Base-by-base conservation (phyloP, 148 eudicot species). In the Cornus kousa region DNA sequence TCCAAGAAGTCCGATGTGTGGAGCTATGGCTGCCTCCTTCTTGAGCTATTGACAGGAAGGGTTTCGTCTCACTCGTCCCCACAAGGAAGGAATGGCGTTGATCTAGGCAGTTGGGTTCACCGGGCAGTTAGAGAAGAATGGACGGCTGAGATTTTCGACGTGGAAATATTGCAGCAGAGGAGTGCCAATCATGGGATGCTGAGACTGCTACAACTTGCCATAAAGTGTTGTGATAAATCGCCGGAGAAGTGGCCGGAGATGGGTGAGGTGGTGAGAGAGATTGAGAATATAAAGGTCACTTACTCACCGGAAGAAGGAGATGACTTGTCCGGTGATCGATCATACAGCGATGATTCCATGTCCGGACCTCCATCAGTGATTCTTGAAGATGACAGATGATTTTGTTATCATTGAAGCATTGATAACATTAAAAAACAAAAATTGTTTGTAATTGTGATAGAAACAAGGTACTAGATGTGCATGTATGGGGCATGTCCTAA, bases 91-190 rank as follows among this genome's bases (percentile, higher is more conserved):
- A 77, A 37, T 20, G 88, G 73, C 24, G 79, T 85, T 24, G 87
- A 87, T 40, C 90, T 87, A 0, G 72, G 85, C 68, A 55, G 48
- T 11, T 87, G 90, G 88, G 88, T 87, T 8, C 81, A 87, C 53
- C 85, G 86, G 0, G 90, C 90, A 10, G 88, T 87, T 5, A 79
- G 90, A 55, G 90, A 87, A 70, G 88, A 87, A 71, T 87, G 90
- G 90, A 87, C 90, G 23, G 88, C 82, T 69, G 88, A 85, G 86
- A 81, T 87, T 5, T 83, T 87, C 39, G 90, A 87, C 57, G 16
- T 68, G 19, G 90, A 87, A 70, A 79, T 85, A 19, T 33, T 70
- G 3, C 73, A 55, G 24, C 88, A 81, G 73, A 83, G 82, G 32
- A 82, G 82, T n/a, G 86, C 88, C 19, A 83, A 76, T 39, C 67